Base-by-base conservation (phyloP, 352 stramenopile species). In the Phytophthora boehmeriae region DNA sequence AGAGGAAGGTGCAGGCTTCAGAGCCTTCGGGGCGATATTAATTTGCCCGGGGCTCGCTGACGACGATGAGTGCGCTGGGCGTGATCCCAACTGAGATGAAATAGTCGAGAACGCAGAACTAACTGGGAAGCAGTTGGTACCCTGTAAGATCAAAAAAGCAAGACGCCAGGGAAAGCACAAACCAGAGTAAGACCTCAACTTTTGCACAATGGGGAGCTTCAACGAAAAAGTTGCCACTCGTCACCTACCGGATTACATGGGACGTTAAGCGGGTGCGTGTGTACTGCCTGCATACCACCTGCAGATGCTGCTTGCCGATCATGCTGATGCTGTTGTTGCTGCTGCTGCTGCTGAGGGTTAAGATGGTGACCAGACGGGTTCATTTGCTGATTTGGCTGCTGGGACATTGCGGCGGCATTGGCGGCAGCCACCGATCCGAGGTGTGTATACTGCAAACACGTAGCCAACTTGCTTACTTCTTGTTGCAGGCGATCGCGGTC, bases 391-490 rank as follows among this genome's bases (percentile, higher is more conserved):
- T 59, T 68, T 34, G 65, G 65, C 23, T 70, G 62, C 43, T 72
- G 67, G 17, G 54, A 71, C 74, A 87, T 82, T 5, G 68, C 72
- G 17, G 59, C 64, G 10, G 71, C 75, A 56, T 75, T 85, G 23
- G 75, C 73, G 2, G 66, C 71, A 50, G 76, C 72, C 23, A 85
- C 75, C 1, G 75, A 80, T 17, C 73, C 75, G 20, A 89, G 48
- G 23, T 92, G 77, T 19, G 77, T 78, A 45, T 86, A 89, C 59
- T 92, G 83, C 4, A 90, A 62, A 47, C 73, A 89, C 17, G 78
- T 86, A 14, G 78, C 75, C 16, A 90, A 50, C 42, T 88, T 90
- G 63, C 73, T 86, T 11, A 87, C 71, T 77, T 90, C 76, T 59
- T 88, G 80, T 46, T 86, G 79, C 28, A 89, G 59, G 5, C 78